Percentiles rank a stretch among this genome's conserved stretches.
These are phyloP conservation scores for Neurospora discreta DNA, from an alignment of 495 filamentous ascomycete species.

Conservation along the genomic window DNA sequence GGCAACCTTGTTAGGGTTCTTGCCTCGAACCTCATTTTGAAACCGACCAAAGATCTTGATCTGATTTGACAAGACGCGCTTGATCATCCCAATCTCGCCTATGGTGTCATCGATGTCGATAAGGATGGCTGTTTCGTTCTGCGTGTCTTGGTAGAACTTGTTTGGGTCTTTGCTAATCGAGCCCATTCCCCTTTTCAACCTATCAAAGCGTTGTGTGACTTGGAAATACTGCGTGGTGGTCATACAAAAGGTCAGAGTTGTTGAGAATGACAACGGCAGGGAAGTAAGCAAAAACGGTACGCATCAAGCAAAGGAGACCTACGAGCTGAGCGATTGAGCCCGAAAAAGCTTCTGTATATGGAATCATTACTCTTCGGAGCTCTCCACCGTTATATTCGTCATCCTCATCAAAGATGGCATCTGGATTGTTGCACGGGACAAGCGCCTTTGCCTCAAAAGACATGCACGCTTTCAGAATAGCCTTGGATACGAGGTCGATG, in stretches of 20 bases:
- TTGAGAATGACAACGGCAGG: not conserved
- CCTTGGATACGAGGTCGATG: not conserved
- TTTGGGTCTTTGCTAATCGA: conserved; percentile 6
- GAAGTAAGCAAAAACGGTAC: not conserved
- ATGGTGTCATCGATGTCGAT: conserved; percentile 4
- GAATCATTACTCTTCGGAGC: not conserved
- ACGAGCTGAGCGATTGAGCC: conserved; percentile 4
- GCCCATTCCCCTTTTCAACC: conserved; percentile 1
- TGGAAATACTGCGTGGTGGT: not conserved
- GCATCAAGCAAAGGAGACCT: not conserved
- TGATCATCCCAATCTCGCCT: conserved; percentile 6
- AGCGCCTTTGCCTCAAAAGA: conserved; percentile 4
- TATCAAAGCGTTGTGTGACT: conserved; percentile 2
- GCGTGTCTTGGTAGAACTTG: conserved; percentile 3
- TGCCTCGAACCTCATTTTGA: not conserved
- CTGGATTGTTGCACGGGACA: not conserved
- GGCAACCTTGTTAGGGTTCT: not conserved
- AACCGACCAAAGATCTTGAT: not conserved
- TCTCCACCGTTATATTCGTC: not conserved
- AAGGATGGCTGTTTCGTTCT: conserved; percentile 1
- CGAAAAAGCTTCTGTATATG: conserved; percentile 1
- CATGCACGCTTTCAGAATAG: not conserved
- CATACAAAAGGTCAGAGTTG: not conserved
- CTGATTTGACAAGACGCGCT: conserved; percentile 2
- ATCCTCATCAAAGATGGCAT: not conserved